Percentiles rank a stretch among this genome's conserved stretches.
Conservation (phyloP, 345 rosid genomes). For the Arabidopsis arenosa region DNA sequence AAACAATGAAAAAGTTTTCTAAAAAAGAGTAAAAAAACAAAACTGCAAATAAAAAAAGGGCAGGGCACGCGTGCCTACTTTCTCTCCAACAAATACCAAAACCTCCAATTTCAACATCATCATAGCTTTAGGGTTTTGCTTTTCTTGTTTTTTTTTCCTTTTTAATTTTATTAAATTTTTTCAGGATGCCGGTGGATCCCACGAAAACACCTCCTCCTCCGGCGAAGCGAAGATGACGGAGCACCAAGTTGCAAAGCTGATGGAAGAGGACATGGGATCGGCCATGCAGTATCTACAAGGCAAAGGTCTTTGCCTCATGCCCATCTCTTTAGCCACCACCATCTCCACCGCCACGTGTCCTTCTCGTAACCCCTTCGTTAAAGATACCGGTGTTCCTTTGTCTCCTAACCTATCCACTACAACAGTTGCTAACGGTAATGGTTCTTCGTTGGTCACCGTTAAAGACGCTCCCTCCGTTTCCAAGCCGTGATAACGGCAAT, state of each 20-base stretch:
- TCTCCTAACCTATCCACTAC: constrained; percentile 72
- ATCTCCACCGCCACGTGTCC: constrained; percentile 80
- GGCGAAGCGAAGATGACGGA: constrained; percentile 60
- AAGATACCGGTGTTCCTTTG: constrained; percentile 53
- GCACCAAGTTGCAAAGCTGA: constrained; percentile 89
- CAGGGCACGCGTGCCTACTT: constrained; percentile 84
- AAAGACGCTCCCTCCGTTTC: constrained; percentile 52
- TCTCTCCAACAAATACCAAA: constrained; percentile 32
- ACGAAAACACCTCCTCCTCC: constrained; percentile 38
- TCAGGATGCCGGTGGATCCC: constrained; percentile 50
- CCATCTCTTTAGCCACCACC: constrained; percentile 91
- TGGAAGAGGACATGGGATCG: constrained; percentile 98
- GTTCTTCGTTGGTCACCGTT: constrained; percentile 44
- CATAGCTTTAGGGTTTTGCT: constrained; percentile 33
- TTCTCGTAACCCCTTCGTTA: constrained; percentile 52
- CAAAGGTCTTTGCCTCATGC: constrained; percentile 97
- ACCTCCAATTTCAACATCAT: constrained; percentile 15
- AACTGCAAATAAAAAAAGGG: constrained; percentile 54
- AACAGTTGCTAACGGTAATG: constrained; percentile 46
- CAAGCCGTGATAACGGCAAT: constrained; percentile 42
- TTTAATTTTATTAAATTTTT: not conserved
- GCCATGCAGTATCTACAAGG: constrained; percentile 99
- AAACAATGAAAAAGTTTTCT: constrained; percentile 19
- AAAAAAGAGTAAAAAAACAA: constrained; percentile 39
- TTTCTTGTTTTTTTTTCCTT: not conserved